Evolutionary conservation across 352 stramenopile genomes (phyloP), one percentile per base, ranked within the genome.

Genomic region (Phytophthora idaei): DNA sequence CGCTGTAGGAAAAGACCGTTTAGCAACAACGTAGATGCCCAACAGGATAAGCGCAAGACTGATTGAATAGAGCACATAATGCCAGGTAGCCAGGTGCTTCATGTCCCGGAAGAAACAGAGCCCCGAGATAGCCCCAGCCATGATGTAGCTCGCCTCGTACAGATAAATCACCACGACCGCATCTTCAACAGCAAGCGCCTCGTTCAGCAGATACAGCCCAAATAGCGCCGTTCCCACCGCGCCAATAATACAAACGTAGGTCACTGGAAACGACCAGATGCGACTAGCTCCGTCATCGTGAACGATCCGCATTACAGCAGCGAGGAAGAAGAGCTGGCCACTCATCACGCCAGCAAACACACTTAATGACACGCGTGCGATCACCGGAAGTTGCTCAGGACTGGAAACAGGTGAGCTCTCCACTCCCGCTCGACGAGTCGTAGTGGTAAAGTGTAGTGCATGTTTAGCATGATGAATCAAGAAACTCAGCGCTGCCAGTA

Each of bases 81-180:
- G 83, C 83, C 84, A 91, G 6, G 72, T 55, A 28, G 72, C 69
- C 34, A 93, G 54, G 49, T 84, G 56, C 10, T 78, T 78, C 86
- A 94, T 93, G 64, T 94, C 86, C 25, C 77, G 73, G 61, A 94
- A 94, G 69, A 94, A 93, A 56, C 84, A 91, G 9, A 94, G 68
- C 0, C 86, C 86, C 1, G 86, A 94, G 66, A 94, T 77, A 1
- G 86, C 86, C 8, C 86, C 86, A 6, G 78, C 53, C 57, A 92
- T 68, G 61, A 94, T 91, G 67, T 93, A 90, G 61, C 81, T 92
- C 17, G 84, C 83, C 52, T 94, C 84, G 67, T 94, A 94, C 5
- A 94, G 58, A 29, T 93, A 93, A 53, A 94, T 93, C 6, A 94
- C 84, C 62, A 93, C 83, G 2, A 94, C 81, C 0, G 84, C 86